Conservation (phyloP, 306 rosid species). For the Ormosia emarginata region DNA sequence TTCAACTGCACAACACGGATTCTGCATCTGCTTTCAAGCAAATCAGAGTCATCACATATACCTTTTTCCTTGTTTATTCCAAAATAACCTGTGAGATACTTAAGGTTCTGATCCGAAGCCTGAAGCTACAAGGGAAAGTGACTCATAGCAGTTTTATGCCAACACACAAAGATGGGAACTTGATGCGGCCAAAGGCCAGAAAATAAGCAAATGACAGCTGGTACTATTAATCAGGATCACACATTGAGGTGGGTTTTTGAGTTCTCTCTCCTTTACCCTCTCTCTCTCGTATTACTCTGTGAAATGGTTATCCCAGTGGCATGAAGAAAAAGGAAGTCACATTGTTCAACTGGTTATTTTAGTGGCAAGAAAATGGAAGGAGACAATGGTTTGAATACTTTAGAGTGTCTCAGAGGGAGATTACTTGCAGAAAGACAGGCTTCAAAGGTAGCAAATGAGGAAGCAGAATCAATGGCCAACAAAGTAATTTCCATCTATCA, state of each 20-base stretch:
- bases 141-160: background rate
- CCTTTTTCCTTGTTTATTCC: background rate
- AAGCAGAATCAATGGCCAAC: constrained; percentile 40
- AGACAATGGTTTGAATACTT: constrained; percentile 37
- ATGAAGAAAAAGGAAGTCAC: background rate
- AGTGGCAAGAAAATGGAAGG: constrained; percentile 46
- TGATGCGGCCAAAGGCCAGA: background rate
- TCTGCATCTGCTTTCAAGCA: background rate
- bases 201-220: constrained; percentile 31
- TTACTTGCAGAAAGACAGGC: constrained; percentile 74
- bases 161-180: background rate
- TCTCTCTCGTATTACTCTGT: constrained; percentile 7
- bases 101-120: background rate
- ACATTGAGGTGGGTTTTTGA: constrained; percentile 41
- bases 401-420: constrained; percentile 70
- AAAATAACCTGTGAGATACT: background rate
- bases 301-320: background rate
- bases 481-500: constrained; percentile 31
- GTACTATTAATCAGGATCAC: constrained; percentile 18
- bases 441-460: constrained; percentile 53
- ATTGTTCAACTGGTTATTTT: constrained; percentile 23
- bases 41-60: background rate
- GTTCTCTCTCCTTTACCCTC: no score
- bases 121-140: background rate
- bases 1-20: background rate